Percentiles rank a stretch among this genome's conserved stretches.
phyloP scores from a whole-genome alignment of 2,329 filamentous ascomycete species.

The Talaromyces sp. region DNA sequence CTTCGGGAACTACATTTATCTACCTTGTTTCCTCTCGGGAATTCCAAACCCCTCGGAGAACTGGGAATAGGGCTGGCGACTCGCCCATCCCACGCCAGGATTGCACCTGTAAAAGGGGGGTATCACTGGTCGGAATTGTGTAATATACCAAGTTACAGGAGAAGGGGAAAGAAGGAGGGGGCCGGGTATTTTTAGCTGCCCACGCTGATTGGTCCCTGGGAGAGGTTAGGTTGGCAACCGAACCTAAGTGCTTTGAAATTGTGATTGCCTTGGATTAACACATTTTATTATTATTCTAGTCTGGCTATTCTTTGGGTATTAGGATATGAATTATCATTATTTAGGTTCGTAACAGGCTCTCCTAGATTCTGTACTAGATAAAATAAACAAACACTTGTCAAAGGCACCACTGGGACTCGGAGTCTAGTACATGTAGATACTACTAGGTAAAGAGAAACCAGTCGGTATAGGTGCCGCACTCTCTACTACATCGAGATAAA shows the following conservation, averaged over 20 bases:
- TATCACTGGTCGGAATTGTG: slow-evolving; percentile 14
- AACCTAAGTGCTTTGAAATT: slow-evolving; percentile 19
- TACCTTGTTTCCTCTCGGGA: too few species aligned
- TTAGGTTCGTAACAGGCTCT: too few species aligned
- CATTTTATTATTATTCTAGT: too few species aligned
- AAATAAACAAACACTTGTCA: too few species aligned
- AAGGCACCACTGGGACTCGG: too few species aligned
- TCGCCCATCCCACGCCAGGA: slow-evolving; percentile 13
- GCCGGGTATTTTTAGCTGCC: slow-evolving; percentile 15
- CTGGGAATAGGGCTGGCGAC: background rate
- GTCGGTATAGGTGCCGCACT: too few species aligned
- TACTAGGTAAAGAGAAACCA: too few species aligned
- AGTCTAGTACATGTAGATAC: too few species aligned
- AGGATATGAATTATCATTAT: too few species aligned
- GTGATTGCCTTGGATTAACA: slow-evolving; percentile 12
- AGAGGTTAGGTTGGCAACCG: slow-evolving; percentile 18
- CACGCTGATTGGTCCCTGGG: slow-evolving; percentile 6
- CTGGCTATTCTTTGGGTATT: background rate
- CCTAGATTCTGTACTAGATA: too few species aligned
- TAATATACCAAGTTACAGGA: slow-evolving; percentile 9
- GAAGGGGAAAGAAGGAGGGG: slow-evolving; percentile 4
- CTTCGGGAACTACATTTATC: too few species aligned
- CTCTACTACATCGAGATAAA: too few species aligned
- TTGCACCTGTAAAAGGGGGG: slow-evolving; percentile 7
- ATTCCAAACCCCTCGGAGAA: background rate